Evolutionary conservation across 2,329 filamentous ascomycete genomes (phyloP).

Genomic region (Penicillium freii): DNA sequence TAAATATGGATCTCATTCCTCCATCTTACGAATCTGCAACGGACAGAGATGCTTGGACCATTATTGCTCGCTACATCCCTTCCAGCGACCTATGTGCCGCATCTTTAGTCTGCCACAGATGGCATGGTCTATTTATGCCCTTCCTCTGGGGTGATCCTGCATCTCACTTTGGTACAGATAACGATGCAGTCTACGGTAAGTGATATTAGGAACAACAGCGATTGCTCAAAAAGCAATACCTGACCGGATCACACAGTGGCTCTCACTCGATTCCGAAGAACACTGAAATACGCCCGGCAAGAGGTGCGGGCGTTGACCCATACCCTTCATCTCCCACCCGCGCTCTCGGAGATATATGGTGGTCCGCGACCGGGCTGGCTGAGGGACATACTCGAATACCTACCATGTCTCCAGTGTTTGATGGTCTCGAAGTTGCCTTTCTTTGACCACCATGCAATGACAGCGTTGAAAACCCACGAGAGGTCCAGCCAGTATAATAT

Average conservation of each 20-base stretch:
- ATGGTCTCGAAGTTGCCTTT: conserved; percentile 60
- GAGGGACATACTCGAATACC: conserved; percentile 55
- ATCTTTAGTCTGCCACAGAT: conserved; percentile 56
- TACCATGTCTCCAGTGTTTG: conserved; percentile 59
- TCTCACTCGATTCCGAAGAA: conserved; percentile 58
- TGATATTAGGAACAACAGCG: neutral
- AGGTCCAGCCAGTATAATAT: conserved; percentile 44
- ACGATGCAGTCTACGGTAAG: conserved; percentile 59
- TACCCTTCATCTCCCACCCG: conserved; percentile 60
- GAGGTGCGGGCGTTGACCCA: conserved; percentile 57
- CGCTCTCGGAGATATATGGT: conserved; percentile 60
- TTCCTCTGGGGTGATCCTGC: conserved; percentile 63
- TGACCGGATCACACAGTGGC: conserved; percentile 45
- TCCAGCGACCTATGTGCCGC: conserved; percentile 57
- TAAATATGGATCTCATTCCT: conserved; percentile 55
- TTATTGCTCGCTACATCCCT: conserved; percentile 57
- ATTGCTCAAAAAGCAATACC: neutral
- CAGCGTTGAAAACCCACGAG: conserved; percentile 44
- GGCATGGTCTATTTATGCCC: conserved; percentile 59
- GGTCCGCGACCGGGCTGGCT: conserved; percentile 60
- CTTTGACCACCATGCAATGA: conserved; percentile 60
- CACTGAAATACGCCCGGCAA: conserved; percentile 53
- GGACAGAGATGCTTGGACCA: conserved; percentile 53
- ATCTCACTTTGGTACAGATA: conserved; percentile 60
- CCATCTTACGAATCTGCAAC: conserved; percentile 61